phyloP scores from a whole-genome alignment of 495 filamentous ascomycete genomes.

The Corynascus novoguineensis region DNA sequence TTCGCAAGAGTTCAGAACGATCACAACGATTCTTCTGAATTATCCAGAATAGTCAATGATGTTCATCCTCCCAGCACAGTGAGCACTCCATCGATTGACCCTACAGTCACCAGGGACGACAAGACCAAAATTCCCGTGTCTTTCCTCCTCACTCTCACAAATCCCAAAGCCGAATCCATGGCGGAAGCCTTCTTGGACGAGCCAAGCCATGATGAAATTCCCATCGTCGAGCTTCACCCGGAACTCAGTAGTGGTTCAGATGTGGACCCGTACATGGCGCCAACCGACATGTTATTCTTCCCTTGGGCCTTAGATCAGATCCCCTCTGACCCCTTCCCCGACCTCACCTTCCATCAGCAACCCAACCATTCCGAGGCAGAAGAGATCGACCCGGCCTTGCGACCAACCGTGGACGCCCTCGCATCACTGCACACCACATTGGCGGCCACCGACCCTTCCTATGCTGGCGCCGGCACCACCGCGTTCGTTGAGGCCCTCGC shows the following conservation, averaged over 20 bases:
- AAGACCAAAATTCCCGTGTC: conserved; percentile 11
- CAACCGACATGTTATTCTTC: background rate
- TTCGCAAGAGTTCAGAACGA: background rate
- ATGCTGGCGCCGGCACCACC: conserved; percentile 2
- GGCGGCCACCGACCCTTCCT: background rate
- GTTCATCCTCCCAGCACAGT: no score
- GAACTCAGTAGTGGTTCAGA: background rate
- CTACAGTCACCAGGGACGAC: no score
- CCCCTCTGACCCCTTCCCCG: background rate
- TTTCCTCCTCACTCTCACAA: conserved; percentile 15
- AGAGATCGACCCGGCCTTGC: background rate
- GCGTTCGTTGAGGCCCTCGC: conserved; percentile 28
- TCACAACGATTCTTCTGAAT: background rate
- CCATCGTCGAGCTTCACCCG: background rate
- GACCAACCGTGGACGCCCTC: background rate
- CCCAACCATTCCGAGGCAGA: background rate
- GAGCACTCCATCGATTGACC: no score
- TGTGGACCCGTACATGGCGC: no score
- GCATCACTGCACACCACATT: background rate
- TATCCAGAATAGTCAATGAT: no score
- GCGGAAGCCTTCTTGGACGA: background rate
- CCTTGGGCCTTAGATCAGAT: background rate
- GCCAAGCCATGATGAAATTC: background rate
- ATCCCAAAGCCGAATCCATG: conserved; percentile 18
- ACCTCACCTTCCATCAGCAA: background rate